Percentiles rank a stretch among this genome's conserved stretches.
Conservation (phyloP, 2,329 filamentous ascomycete species). For the Pseudovirgaria hyperparasitica region DNA sequence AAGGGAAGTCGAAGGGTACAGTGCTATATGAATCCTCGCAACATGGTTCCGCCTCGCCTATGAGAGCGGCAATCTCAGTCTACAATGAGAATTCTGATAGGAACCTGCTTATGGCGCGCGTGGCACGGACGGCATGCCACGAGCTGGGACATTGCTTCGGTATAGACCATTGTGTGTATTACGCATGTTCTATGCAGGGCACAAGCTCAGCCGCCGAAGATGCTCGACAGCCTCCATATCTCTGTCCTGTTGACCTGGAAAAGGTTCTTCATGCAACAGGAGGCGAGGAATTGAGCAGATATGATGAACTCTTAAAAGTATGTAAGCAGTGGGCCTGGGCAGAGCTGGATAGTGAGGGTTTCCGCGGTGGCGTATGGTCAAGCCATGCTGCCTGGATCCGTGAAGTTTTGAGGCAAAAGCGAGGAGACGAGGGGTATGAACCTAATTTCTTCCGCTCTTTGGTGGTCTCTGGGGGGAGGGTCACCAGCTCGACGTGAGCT, state of each 20-base stretch:
- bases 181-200: constrained; percentile 52
- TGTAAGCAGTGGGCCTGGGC: no score
- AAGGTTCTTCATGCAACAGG: constrained; percentile 32
- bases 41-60: neutral
- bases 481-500: no score
- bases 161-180: constrained; percentile 54
- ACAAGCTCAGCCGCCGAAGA: constrained; percentile 46
- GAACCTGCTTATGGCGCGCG: constrained; percentile 44
- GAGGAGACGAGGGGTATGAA: no score
- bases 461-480: no score
- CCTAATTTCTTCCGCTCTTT: no score
- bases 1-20: neutral
- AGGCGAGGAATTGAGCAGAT: constrained; percentile 16
- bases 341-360: no score
- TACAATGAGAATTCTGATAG: constrained; percentile 3
- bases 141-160: constrained; percentile 57
- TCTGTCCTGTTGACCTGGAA: constrained; percentile 46
- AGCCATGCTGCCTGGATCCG: no score
- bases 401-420: no score
- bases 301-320: no score
- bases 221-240: constrained; percentile 47
- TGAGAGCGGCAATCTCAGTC: constrained; percentile 1
- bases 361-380: no score
- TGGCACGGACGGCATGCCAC: constrained; percentile 47
- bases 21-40: constrained; percentile 1